A percentile compares a stretch with the other conserved stretches of the same genome.
phyloP scores from a whole-genome alignment of 2,329 filamentous ascomycete species.

The Ophiostoma perfectum region DNA sequence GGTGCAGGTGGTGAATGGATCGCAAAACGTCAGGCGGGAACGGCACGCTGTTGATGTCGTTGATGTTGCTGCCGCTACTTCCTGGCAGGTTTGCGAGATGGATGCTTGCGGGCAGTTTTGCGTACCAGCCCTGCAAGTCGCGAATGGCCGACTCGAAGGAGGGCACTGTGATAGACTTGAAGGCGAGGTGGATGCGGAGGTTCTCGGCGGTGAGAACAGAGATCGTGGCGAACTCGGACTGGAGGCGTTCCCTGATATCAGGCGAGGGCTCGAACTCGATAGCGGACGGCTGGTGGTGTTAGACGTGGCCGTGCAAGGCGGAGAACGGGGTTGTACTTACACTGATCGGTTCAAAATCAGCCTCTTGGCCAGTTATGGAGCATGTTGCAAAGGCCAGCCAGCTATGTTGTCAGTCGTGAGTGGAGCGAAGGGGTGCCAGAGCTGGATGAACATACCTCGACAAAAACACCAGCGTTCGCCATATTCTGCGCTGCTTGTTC shows the following conservation, averaged over 20 bases:
- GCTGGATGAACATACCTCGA: slow-evolving; percentile 33
- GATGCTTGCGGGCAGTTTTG: slow-evolving; percentile 28
- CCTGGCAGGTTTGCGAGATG: slow-evolving; percentile 24
- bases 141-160: slow-evolving; percentile 31
- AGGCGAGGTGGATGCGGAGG: slow-evolving; percentile 31
- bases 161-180: slow-evolving; percentile 29
- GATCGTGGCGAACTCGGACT: slow-evolving; percentile 32
- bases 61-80: background rate
- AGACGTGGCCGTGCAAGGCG: background rate
- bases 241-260: slow-evolving; percentile 29
- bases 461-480: slow-evolving; percentile 33
- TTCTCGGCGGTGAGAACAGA: slow-evolving; percentile 32
- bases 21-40: slow-evolving; percentile 25
- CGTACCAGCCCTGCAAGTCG: slow-evolving; percentile 32
- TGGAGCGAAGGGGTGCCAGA: background rate
- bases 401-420: slow-evolving; percentile 17
- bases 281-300: slow-evolving; percentile 17
- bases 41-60: background rate
- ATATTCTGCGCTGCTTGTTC: slow-evolving; percentile 29
- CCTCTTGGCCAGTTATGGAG: slow-evolving; percentile 30
- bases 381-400: slow-evolving; percentile 33
- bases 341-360: slow-evolving; percentile 25
- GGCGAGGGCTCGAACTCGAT: slow-evolving; percentile 28
- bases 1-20: slow-evolving; percentile 32
- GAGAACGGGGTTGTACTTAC: background rate